phyloP scores from a whole-genome alignment of 177 flowering plant genomes.

The Vitis hybrid region DNA sequence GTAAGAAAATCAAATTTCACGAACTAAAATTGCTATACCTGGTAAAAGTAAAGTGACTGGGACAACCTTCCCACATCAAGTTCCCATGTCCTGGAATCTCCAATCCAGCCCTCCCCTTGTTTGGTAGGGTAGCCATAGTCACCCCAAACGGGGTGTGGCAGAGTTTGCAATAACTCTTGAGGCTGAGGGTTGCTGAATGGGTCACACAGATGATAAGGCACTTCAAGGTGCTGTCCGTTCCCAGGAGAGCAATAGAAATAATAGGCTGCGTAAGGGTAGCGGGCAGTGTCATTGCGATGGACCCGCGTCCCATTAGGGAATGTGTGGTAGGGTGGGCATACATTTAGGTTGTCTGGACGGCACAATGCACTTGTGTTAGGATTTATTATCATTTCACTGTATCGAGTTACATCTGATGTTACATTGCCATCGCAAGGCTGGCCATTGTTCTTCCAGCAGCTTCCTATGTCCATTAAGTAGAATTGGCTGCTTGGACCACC shows the following conservation, averaged over 20 bases:
- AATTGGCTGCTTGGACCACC: constrained; percentile 81
- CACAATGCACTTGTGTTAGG: constrained; percentile 56
- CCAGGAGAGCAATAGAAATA: constrained; percentile 70
- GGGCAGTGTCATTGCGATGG: constrained; percentile 42
- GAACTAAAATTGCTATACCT: constrained; percentile 33
- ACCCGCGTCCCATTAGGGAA: constrained; percentile 47
- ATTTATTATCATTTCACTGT: constrained; percentile 84
- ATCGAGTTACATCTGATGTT: constrained; percentile 63
- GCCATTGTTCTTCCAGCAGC: constrained; percentile 93
- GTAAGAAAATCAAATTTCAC: neutral
- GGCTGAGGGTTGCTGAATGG: constrained; percentile 82
- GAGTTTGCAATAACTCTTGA: constrained; percentile 61
- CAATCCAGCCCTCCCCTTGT: constrained; percentile 66
- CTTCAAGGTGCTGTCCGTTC: constrained; percentile 52
- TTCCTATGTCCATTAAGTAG: constrained; percentile 87
- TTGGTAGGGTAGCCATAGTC: constrained; percentile 57
- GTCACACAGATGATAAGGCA: constrained; percentile 58
- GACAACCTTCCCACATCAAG: constrained; percentile 64
- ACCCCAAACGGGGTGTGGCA: constrained; percentile 69
- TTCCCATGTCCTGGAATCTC: constrained; percentile 66
- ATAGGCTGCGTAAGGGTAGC: constrained; percentile 64
- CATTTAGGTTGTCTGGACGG: constrained; percentile 22
- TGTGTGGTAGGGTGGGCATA: constrained; percentile 73
- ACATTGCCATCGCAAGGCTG: constrained; percentile 68
- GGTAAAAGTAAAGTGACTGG: constrained; percentile 57